Evolutionary conservation across 305 asterid species (phyloP).

Genomic region (Fraxinus dipetala): DNA sequence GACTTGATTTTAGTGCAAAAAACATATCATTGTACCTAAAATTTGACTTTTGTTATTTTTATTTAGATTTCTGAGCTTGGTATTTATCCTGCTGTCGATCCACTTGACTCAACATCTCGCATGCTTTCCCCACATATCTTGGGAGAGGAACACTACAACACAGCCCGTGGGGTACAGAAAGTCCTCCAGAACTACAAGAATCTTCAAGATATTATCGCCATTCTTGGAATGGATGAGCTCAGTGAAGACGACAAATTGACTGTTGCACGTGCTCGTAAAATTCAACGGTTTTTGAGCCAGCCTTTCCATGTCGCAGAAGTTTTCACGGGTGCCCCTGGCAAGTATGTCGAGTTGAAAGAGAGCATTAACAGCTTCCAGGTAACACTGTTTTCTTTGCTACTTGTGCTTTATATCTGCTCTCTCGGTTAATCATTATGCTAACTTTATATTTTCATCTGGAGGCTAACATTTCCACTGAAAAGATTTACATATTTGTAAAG

Average conservation of each 20-base stretch:
- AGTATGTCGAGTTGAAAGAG: conserved; percentile 40
- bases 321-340: conserved; percentile 44
- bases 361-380: conserved; percentile 40
- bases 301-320: conserved; percentile 50
- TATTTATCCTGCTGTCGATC: conserved; percentile 87
- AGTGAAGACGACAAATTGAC: conserved; percentile 97
- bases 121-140: conserved; percentile 95
- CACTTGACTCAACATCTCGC: conserved; percentile 93
- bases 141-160: conserved; percentile 91
- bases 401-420: background rate
- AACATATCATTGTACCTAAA: background rate
- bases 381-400: background rate
- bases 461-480: background rate
- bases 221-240: conserved; percentile 96
- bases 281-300: conserved; percentile 37
- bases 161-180: conserved; percentile 98
- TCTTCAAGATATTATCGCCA: conserved; percentile 97
- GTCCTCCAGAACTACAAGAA: conserved; percentile 91
- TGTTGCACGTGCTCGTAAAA: conserved; percentile 33
- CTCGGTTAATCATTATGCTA: background rate
- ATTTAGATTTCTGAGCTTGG: conserved; percentile 92
- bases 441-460: conserved; percentile 1
- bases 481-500: background rate
- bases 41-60: conserved; percentile 11
- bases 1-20: background rate